phyloP scores from a whole-genome alignment of 2,329 filamentous ascomycete species.

The Sporothrix phasma region DNA sequence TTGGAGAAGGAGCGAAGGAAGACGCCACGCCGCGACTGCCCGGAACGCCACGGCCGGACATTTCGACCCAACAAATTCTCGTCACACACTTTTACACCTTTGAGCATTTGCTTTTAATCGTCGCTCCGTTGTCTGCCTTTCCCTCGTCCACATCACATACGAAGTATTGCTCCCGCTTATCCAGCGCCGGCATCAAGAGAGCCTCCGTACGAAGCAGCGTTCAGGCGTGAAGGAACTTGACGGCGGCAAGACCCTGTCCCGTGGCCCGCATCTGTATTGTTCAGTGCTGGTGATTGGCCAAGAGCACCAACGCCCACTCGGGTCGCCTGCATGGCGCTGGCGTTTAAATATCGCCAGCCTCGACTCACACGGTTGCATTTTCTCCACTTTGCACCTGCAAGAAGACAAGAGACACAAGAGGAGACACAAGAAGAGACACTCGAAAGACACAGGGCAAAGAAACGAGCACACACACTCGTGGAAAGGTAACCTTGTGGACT shows the following conservation, averaged over 20 bases:
- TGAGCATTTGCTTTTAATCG: too few relatives aligned
- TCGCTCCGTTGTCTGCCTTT: neutral
- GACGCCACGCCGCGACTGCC: neutral
- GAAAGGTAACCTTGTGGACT: neutral
- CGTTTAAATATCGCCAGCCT: conserved; percentile 1
- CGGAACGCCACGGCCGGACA: too few relatives aligned
- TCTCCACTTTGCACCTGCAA: neutral
- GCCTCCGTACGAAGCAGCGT: neutral
- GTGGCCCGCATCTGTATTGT: neutral
- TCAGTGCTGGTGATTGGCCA: neutral
- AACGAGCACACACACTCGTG: neutral
- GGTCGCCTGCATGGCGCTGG: conserved; percentile 5
- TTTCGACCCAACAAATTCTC: neutral
- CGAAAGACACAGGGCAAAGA: neutral
- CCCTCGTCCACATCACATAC: neutral
- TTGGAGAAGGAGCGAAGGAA: neutral
- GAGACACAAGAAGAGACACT: neutral
- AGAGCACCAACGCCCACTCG: neutral
- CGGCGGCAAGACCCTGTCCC: conserved; percentile 8
- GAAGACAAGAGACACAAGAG: neutral
- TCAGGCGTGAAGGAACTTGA: neutral
- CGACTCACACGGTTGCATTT: neutral
- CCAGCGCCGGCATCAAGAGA: neutral
- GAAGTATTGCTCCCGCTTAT: too few relatives aligned
- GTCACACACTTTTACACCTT: too few relatives aligned